Conservation (phyloP, 306 rosid species). For the Rubus parviflorus region DNA sequence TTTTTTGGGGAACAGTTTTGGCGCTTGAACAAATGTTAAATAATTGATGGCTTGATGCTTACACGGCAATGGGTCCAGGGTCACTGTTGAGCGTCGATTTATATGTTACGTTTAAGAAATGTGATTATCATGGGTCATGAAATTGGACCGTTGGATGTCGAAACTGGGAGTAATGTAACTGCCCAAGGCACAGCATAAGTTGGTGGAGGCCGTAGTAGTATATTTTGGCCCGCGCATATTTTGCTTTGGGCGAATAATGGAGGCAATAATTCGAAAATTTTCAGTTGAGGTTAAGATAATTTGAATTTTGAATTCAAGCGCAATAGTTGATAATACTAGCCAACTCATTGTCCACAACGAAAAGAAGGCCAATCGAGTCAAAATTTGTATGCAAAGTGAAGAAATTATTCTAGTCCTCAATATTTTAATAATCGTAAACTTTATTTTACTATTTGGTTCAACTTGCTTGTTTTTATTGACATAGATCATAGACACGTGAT, state of each 20-base stretch:
- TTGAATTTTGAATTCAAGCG: background rate
- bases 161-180: background rate
- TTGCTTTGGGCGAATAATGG: background rate
- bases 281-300: background rate
- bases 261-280: background rate
- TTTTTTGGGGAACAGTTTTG: constrained; percentile 22
- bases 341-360: too few relatives aligned
- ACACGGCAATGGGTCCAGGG: too few relatives aligned
- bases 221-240: background rate
- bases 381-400: too few relatives aligned
- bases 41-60: too few relatives aligned
- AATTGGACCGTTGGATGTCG: background rate
- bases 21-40: constrained; percentile 24
- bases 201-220: background rate
- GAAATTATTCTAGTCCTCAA: too few relatives aligned
- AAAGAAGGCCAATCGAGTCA: too few relatives aligned
- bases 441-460: too few relatives aligned
- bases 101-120: background rate
- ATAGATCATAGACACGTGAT: too few relatives aligned
- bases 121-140: background rate
- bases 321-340: too few relatives aligned
- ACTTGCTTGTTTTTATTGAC: too few relatives aligned
- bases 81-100: too few relatives aligned
- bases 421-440: too few relatives aligned
- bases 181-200: background rate